Evolutionary conservation across 495 filamentous ascomycete genomes (phyloP).

Genomic region (Copromyces sp.): DNA sequence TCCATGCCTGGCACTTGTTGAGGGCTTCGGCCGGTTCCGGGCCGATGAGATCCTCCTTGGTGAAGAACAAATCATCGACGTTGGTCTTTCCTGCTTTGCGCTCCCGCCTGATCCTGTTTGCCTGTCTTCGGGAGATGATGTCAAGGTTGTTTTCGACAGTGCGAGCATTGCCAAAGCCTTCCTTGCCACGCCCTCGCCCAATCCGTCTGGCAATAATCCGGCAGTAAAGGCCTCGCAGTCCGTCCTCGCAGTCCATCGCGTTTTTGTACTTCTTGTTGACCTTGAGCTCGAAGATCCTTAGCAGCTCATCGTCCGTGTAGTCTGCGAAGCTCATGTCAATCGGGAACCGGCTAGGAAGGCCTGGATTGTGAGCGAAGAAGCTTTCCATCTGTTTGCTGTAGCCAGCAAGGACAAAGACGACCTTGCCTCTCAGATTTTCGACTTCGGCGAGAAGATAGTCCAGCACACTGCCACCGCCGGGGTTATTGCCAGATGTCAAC

Average conservation of each 20-base stretch:
- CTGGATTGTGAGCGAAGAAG: constrained; percentile 71
- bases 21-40: constrained; percentile 51
- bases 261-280: constrained; percentile 33
- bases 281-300: constrained; percentile 45
- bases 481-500: constrained; percentile 44
- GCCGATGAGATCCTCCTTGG: constrained; percentile 53
- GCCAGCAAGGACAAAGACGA: constrained; percentile 69
- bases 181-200: no score
- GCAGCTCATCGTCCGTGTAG: constrained; percentile 57
- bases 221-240: constrained; percentile 51
- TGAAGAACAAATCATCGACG: constrained; percentile 47
- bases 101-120: constrained; percentile 37
- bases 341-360: constrained; percentile 63
- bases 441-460: constrained; percentile 68
- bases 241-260: constrained; percentile 51
- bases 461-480: constrained; percentile 50
- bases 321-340: constrained; percentile 56
- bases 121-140: constrained; percentile 47
- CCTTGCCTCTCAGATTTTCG: constrained; percentile 63
- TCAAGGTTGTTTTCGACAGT: constrained; percentile 52
- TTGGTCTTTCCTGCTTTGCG: no score
- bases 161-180: constrained; percentile 67
- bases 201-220: no score
- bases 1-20: constrained; percentile 43
- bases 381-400: constrained; percentile 71